Evolutionary conservation across 2,329 filamentous ascomycete species (phyloP).

Genomic region (Colletotrichum camelliae): DNA sequence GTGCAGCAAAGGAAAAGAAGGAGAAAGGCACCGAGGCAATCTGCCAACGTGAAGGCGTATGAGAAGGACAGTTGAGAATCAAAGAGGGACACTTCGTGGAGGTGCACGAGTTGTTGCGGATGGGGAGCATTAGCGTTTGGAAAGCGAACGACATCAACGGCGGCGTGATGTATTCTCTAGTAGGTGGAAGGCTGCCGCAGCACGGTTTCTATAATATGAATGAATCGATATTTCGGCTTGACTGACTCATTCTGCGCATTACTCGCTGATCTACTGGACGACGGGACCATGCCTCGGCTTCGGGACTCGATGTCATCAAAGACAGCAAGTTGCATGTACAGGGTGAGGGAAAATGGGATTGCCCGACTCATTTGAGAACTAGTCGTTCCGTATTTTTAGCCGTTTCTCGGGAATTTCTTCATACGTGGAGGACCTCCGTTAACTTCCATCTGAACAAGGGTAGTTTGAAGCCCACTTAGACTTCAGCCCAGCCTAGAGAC

Average conservation of each 20-base stretch:
- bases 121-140: background rate
- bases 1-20: background rate
- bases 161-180: background rate
- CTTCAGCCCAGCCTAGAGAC: background rate
- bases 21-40: background rate
- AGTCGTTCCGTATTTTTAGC: background rate
- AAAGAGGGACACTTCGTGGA: background rate
- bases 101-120: background rate
- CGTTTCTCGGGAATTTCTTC: background rate
- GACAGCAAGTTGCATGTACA: background rate
- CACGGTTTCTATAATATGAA: background rate
- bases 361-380: background rate
- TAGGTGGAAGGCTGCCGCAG: background rate
- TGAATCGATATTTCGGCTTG: background rate
- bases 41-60: background rate
- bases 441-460: background rate
- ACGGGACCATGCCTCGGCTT: background rate
- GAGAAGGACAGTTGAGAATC: background rate
- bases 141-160: background rate
- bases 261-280: background rate
- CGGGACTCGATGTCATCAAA: background rate
- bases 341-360: background rate
- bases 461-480: background rate
- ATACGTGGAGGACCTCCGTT: background rate
- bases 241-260: background rate